Evolutionary conservation across 176 grass and related monocot species (phyloP), one percentile per base, ranked within the genome.

Genomic region (Otatea glauca): DNA sequence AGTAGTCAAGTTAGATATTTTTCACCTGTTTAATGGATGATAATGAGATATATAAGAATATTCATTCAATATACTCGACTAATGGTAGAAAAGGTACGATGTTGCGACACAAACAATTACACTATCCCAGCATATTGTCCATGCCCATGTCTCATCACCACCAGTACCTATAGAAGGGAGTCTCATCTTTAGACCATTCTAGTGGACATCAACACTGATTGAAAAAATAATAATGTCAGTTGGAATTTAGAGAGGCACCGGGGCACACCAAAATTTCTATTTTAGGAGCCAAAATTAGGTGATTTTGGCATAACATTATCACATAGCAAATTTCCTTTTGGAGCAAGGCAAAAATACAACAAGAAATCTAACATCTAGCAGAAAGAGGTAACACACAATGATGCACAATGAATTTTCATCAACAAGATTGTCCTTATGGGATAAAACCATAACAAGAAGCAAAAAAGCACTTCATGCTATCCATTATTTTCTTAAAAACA

Each of bases 391-490:
- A 53, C 44, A 51, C 55, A 70, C 43, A 66, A 13, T 38, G 27
- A n/a, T 75, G 41, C 25, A 65, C 45, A 27, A 89, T 79, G 25
- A 43, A 72, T 78, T 61, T 61, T 47, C 45, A 20, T 2, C 16
- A 67, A 69, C 5, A 3, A 10, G 1, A 72, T 59, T 58, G 24
- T 64, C 44, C 12, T 38, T 35, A 9, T n/a, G 7, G 44, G 34
- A 47, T 13, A 0, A 66, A 72, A 71, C 12, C 23, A 34, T 83
- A 63, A 29, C 13, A 34, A 53, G 51, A 78, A 85, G 15, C 27
- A 9, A 41, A 67, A 75, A 15, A 39, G 1, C 13, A 23, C 67
- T 80, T 81, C 68, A 58, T 67, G 60, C n/a, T 58, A 15, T 16
- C 29, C 27, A 80, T 61, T 72, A 53, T 64, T 44, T 73, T 43